A percentile compares a stretch with the other conserved stretches of the same genome.
These are phyloP conservation scores for Pichia sporocuriosa DNA, from an alignment of 805 yeast species.

Conservation along the genomic window DNA sequence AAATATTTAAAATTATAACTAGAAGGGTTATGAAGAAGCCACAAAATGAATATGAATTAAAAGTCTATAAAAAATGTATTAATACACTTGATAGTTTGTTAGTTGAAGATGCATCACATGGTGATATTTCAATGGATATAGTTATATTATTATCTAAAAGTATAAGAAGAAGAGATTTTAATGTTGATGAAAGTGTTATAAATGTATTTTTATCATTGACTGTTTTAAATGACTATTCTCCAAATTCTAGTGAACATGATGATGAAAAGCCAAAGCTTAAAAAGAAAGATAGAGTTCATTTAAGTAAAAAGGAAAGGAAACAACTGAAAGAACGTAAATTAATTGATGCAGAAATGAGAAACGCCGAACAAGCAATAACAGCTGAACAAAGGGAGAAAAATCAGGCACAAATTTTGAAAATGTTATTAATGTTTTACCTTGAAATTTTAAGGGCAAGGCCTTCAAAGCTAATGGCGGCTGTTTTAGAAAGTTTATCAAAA, in stretches of 20 bases:
- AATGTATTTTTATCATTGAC: constrained; percentile 65
- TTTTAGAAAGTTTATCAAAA: constrained; percentile 83
- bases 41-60: constrained; percentile 37
- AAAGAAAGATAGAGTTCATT: constrained; percentile 85
- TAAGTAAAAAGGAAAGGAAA: constrained; percentile 86
- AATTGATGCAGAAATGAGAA: constrained; percentile 83
- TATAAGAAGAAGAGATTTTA: constrained; percentile 63
- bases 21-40: constrained; percentile 64
- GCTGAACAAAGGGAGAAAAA: constrained; percentile 78
- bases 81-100: constrained; percentile 64
- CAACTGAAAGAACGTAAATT: constrained; percentile 77
- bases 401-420: constrained; percentile 78
- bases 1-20: constrained; percentile 58
- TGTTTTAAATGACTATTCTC: constrained; percentile 65
- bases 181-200: constrained; percentile 77
- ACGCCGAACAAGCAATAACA: constrained; percentile 82
- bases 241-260: constrained; percentile 45
- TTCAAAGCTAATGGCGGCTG: constrained; percentile 70
- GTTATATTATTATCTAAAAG: constrained; percentile 63
- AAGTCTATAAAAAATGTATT: constrained; percentile 52
- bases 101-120: constrained; percentile 68
- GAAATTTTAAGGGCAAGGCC: constrained; percentile 64
- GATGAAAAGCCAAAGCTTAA: constrained; percentile 45
- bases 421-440: constrained; percentile 65
- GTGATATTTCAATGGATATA: constrained; percentile 72